phyloP scores from a whole-genome alignment of 225 moss, liverwort and hornwort species.

The Pleurozium schreberi region DNA sequence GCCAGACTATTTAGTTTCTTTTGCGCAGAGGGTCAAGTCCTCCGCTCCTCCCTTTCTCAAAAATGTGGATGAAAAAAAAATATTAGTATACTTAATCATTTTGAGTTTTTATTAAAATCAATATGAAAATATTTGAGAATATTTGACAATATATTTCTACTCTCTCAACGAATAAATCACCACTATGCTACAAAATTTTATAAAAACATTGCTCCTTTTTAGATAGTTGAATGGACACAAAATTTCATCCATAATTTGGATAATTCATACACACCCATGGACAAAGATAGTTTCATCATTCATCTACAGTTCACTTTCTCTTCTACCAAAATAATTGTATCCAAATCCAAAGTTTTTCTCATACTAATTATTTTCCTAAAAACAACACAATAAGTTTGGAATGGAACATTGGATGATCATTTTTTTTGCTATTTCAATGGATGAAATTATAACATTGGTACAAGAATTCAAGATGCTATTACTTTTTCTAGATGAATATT shows the following conservation, averaged over 20 bases:
- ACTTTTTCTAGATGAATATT: not conserved
- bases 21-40: not conserved
- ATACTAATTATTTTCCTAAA: not conserved
- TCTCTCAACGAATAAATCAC: not conserved
- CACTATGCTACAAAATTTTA: rapidly evolving
- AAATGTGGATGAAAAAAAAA: not conserved
- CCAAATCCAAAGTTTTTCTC: not conserved
- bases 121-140: not conserved
- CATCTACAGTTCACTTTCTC: not conserved
- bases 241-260: not conserved
- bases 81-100: not conserved
- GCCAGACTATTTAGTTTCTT: not conserved
- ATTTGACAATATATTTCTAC: not conserved
- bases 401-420: not conserved
- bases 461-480: not conserved
- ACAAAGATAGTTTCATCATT: not conserved
- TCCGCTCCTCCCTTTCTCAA: not conserved
- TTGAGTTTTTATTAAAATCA: not conserved
- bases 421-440: not conserved
- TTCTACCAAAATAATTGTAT: not conserved
- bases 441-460: not conserved
- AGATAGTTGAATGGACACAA: not conserved
- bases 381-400: not conserved
- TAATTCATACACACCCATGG: not conserved
- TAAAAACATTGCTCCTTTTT: not conserved